Evolutionary conservation across 192 early-diverging fungal genomes (phyloP), one percentile per base, ranked within the genome.

Genomic region (Geosiphon pyriformis): DNA sequence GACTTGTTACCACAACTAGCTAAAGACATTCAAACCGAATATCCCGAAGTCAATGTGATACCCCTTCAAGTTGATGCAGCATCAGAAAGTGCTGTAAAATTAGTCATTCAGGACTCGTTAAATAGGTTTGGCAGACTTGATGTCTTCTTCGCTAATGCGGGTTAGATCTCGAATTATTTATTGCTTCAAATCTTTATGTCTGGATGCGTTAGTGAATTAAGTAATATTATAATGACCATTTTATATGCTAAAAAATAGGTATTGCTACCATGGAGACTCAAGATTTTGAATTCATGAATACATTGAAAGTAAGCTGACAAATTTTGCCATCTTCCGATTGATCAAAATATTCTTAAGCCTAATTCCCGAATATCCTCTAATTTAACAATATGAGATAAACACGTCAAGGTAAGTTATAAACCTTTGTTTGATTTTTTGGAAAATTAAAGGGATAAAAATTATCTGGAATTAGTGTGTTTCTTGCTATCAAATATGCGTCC

Each of bases 91-190:
- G 75, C 47, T 30, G 75, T 82, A 7, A 60, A 71, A 26, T 35
- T 15, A 7, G 31, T 81, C 26, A 50, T 82, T n/a, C 42, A 81
- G 0, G 72, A 75, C 25, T 78, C 74, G 4, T 58, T 82, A 48
- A 54, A 50, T 11, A 61, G 52, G 4, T 82, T 75, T 58, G 80
- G 80, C 18, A 53, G 80, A 25, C 34, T 82, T 17, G 80, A 82
- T 67, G 80, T 82, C n/a, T 82, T 83, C 34, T 81, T 82, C 47
- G 80, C 80, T 22, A 82, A 82, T 68, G 80, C 80, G 18, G 80
- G 75, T 61, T 18, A 50, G 72, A 56, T n/a, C n/a, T n/a, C n/a
- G n/a, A n/a, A n/a, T n/a, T n/a, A n/a, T n/a, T n/a, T n/a, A n/a
- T n/a, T n/a, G n/a, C n/a, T n/a, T n/a, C n/a, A n/a, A n/a, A n/a